These are phyloP conservation scores for Trichoderma reesei DNA, from an alignment of 495 filamentous ascomycete species.

Conservation along the genomic window DNA sequence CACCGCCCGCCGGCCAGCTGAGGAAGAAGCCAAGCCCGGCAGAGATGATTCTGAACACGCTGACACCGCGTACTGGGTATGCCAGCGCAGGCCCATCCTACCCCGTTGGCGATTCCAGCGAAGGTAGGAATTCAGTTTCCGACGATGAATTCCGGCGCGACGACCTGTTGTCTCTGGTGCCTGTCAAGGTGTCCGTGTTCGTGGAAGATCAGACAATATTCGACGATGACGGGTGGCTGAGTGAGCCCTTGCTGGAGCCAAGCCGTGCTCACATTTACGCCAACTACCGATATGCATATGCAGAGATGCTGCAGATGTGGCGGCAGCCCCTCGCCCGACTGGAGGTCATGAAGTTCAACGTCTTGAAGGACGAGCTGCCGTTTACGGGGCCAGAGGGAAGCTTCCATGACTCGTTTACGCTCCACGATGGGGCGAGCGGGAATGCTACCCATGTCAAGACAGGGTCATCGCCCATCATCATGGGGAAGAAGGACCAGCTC, in stretches of 20 bases:
- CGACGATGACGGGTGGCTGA: slow-evolving; percentile 63
- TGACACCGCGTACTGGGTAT: slow-evolving; percentile 35
- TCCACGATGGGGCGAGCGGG: slow-evolving; percentile 13
- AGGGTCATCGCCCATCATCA: slow-evolving; percentile 33
- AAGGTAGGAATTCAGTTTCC: slow-evolving; percentile 36
- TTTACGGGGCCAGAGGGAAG: slow-evolving; percentile 18
- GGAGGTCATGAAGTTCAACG: slow-evolving; percentile 79
- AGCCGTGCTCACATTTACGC: slow-evolving; percentile 49
- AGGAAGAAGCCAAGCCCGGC: slow-evolving; percentile 58
- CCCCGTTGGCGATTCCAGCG: slow-evolving; percentile 25
- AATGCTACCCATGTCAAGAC: slow-evolving; percentile 13
- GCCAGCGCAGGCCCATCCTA: neutral
- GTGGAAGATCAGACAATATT: slow-evolving; percentile 72
- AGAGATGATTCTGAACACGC: slow-evolving; percentile 54
- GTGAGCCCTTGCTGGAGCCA: slow-evolving; percentile 59
- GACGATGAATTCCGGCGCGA: slow-evolving; percentile 35
- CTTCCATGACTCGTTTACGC: slow-evolving; percentile 24
- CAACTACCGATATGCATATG: slow-evolving; percentile 70
- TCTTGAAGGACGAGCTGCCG: slow-evolving; percentile 36
- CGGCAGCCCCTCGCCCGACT: slow-evolving; percentile 61
- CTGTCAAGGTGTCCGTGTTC: slow-evolving; percentile 47
- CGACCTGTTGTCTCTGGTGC: slow-evolving; percentile 29
- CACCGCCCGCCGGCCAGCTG: slow-evolving; percentile 50
- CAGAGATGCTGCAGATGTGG: slow-evolving; percentile 75
- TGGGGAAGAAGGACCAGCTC: slow-evolving; percentile 37